Evolutionary conservation across 495 filamentous ascomycete species (phyloP).

Genomic region (Penicillium longicatenatum): DNA sequence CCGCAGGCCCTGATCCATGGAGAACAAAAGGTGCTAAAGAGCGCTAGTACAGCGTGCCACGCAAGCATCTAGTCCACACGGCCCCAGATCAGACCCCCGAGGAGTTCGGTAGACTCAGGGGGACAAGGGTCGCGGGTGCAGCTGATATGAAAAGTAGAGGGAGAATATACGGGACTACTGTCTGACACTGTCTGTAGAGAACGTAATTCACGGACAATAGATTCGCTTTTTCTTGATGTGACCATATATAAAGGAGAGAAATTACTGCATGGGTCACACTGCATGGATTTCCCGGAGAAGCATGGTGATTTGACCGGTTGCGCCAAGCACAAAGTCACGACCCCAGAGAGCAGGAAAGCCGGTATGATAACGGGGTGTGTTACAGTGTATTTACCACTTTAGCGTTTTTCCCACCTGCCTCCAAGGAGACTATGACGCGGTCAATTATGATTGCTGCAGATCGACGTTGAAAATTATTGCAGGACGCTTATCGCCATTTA

Average conservation of each 20-base stretch:
- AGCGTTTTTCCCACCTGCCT: not conserved
- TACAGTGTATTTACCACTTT: not conserved
- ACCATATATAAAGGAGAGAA: too few relatives aligned
- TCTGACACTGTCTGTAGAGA: too few relatives aligned
- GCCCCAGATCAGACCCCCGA: constrained; percentile 10
- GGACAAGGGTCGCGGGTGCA: not conserved
- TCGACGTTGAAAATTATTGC: constrained; percentile 11
- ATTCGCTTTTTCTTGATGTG: too few relatives aligned
- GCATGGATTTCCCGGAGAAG: too few relatives aligned
- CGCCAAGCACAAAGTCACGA: too few relatives aligned
- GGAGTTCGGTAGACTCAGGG: constrained; percentile 7
- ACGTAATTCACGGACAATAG: too few relatives aligned
- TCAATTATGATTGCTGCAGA: constrained; percentile 24
- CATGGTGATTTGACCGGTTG: too few relatives aligned
- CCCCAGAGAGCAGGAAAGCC: not conserved
- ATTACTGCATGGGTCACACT: too few relatives aligned
- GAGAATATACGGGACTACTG: too few relatives aligned
- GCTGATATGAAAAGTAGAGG: too few relatives aligned
- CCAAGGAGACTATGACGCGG: constrained; percentile 21
- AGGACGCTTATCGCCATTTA: constrained; percentile 14
- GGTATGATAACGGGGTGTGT: not conserved
- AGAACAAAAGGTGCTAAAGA: not conserved
- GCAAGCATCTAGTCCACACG: constrained; percentile 8
- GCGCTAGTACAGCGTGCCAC: constrained; percentile 16
- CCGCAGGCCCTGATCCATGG: not conserved